Base-by-base conservation (phyloP, 495 filamentous ascomycete species). In the Aspergillus carlsbadensis region DNA sequence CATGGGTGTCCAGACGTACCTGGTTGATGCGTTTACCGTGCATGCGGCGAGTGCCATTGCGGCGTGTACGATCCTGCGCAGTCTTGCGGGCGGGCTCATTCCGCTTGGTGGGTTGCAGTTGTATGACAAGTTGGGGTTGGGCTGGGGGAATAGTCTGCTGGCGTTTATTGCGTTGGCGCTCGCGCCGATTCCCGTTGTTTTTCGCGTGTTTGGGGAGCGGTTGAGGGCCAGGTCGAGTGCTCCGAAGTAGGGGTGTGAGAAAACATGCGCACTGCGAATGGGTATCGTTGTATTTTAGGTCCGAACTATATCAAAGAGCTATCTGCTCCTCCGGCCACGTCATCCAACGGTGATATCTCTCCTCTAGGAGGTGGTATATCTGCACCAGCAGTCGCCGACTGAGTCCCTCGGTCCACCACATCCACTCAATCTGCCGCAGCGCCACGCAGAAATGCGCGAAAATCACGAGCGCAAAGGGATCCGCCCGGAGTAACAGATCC, bases 1-100 rank as follows among this genome's bases (percentile, higher is more conserved):
- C 57, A 41, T 59, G 10, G 24, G 52, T 36, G 43, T 58, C 14
- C 42, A 55, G 18, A 54, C 87, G 67, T 90, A 90, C 59, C 82
- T 83, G 57, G 87, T 83, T 29, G 77, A 84, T 21, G 82, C 81
- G 51, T 83, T 85, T 26, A 81, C 83, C n/a, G 51, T 69, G 39
- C 82, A 84, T 60, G 84, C 85, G 0, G 85, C 85, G 7, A 62
- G 62, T n/a, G 66, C 71, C 10, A 24, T 40, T 10, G 57, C 57
- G 10, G 54, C 44, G 0, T 65, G 17, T 72, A 70, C 45, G 3
- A 31, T 48, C 0, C 6, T 56, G 43, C 13, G 53, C 1, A 35
- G 24, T 79, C 24, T 57, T 6, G 6, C n/a, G 40, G 59, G 36
- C 0, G 46, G 35, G 21, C 34, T 57, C 20, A 20, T 61, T 41